phyloP scores from a whole-genome alignment of 2,329 filamentous ascomycete genomes.

The Colletotrichum phormii region DNA sequence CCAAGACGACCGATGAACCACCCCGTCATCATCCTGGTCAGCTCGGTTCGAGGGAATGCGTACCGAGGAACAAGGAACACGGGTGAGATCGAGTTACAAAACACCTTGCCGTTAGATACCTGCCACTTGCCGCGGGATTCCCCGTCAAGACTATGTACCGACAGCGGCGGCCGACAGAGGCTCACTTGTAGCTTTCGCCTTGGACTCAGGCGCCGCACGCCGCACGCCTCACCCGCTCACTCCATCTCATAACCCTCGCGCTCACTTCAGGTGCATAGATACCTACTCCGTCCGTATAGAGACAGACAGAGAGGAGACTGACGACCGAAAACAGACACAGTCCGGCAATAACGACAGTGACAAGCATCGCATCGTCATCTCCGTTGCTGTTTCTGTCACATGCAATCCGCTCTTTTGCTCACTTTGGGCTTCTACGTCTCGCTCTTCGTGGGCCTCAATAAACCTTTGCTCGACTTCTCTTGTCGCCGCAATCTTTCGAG shows the following conservation, averaged over 20 bases:
- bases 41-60: constrained; percentile 29
- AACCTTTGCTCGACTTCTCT: background rate
- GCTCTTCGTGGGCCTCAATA: constrained; percentile 18
- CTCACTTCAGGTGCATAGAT: background rate
- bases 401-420: constrained; percentile 24
- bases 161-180: constrained; percentile 12
- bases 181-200: constrained; percentile 20
- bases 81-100: constrained; percentile 20
- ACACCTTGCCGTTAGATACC: constrained; percentile 9
- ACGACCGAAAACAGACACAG: background rate
- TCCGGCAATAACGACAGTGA: constrained; percentile 2
- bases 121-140: constrained; percentile 3
- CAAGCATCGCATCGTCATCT: background rate
- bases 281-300: background rate
- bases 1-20: constrained; percentile 28
- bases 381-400: constrained; percentile 24
- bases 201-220: constrained; percentile 24
- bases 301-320: background rate
- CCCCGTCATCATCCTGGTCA: constrained; percentile 35
- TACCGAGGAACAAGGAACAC: constrained; percentile 19
- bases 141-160: constrained; percentile 16
- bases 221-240: constrained; percentile 6
- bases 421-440: constrained; percentile 7
- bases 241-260: background rate
- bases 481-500: constrained; percentile 18